Base-by-base conservation (phyloP, 2,329 filamentous ascomycete genomes). In the Nigrospora oryzae region DNA sequence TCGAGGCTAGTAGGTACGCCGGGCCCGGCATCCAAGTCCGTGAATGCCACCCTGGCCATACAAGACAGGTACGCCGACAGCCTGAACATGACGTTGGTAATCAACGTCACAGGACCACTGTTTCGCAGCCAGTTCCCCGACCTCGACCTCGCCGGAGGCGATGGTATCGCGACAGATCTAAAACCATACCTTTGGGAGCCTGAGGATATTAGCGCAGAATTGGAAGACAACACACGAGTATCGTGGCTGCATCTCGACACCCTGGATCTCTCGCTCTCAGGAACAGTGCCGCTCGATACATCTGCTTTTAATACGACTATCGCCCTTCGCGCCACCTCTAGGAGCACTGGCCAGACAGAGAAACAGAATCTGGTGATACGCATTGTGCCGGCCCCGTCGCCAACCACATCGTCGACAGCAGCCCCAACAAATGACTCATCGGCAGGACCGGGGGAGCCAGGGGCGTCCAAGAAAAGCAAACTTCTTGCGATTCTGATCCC, bases 1-100 rank as follows among this genome's bases (percentile, higher is more conserved):
- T 75, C 89, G 58, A 66, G 65, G 1, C 63, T 95, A 7, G 71
- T 65, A 31, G 89, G 89, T 3, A 84, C 66, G 2, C 79, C 84
- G 3, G 79, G 81, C 0, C 56, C 68, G n/a, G 66, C 70, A 42
- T 75, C 79, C 4, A 67, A 69, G 40, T 77, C 81, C 4, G 70
- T 75, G 28, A 84, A 83, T 51, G 73, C 91, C 35, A 77, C 71
- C 0, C 66, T 89, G 36, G 68, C 67, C 5, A 75, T 81, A 2
- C 67, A 64, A 7, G 83, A 88, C 55, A 66, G 65, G n/a, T 79
- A 73, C 49, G 72, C 71, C 6, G 76, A 87, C 56, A 64, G 63
- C 5, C 73, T 85, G 7, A 77, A 74, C 40, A 67, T 80, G 13
- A 77, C 76, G 1, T 57, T 87, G 8, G 48, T 41, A 13, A 52